Evolutionary conservation across 2,329 filamentous ascomycete species (phyloP).

Genomic region (Pseudophaeomoniella oleicola): DNA sequence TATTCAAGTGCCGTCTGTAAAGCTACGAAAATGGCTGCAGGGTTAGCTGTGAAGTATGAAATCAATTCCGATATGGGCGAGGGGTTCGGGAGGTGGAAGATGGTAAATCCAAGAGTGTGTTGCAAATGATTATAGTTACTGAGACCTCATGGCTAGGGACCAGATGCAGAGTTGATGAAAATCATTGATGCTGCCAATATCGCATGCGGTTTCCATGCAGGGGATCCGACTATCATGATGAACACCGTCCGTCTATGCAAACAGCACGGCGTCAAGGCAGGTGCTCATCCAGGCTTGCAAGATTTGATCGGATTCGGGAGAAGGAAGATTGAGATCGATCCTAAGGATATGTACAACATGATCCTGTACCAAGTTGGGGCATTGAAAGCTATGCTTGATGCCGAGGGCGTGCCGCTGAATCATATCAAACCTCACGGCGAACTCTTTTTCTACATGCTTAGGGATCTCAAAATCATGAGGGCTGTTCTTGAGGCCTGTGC

Average conservation of each 20-base stretch:
- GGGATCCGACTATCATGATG: constrained; percentile 51
- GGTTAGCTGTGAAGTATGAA: neutral
- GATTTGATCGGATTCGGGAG: constrained; percentile 52
- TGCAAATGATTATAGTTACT: neutral
- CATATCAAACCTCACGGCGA: constrained; percentile 51
- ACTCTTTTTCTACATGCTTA: constrained; percentile 42
- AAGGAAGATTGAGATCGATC: constrained; percentile 43
- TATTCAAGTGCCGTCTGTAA: neutral
- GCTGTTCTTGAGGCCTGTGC: constrained; percentile 38
- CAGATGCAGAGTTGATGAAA: constrained; percentile 46
- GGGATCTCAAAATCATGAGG: constrained; percentile 34
- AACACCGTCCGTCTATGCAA: constrained; percentile 45
- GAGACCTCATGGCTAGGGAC: constrained; percentile 28
- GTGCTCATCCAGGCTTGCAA: constrained; percentile 51
- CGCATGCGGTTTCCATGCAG: constrained; percentile 45
- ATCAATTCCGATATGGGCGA: neutral
- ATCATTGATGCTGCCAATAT: constrained; percentile 49
- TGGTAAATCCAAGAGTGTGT: neutral
- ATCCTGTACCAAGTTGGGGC: constrained; percentile 51
- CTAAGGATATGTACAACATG: constrained; percentile 42
- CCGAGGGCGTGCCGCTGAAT: constrained; percentile 39
- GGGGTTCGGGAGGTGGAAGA: neutral
- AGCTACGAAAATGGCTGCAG: neutral
- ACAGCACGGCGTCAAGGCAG: constrained; percentile 39
- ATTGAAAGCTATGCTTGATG: constrained; percentile 43